These are phyloP conservation scores for Pyronema domesticum DNA, from an alignment of 495 filamentous ascomycete genomes.

Conservation along the genomic window DNA sequence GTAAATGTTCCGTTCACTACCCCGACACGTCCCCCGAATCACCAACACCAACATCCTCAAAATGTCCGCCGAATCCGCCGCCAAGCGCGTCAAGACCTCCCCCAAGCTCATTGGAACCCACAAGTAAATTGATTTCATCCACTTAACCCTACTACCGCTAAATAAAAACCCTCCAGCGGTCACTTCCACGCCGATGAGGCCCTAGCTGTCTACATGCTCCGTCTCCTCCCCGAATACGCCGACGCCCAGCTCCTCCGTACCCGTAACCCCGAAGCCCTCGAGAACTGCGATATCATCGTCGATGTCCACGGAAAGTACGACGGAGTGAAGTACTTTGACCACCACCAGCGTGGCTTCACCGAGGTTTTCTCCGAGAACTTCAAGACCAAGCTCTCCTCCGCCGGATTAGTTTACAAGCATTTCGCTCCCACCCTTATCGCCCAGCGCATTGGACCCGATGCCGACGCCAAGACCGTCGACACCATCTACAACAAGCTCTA, in stretches of 20 bases:
- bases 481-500: conserved; percentile 80
- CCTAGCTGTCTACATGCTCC: conserved; percentile 91
- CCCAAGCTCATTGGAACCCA: conserved; percentile 67
- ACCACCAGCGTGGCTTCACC: conserved; percentile 84
- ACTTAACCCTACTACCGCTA: not conserved
- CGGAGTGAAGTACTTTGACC: conserved; percentile 68
- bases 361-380: conserved; percentile 62
- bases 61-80: conserved; percentile 29
- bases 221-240: conserved; percentile 64
- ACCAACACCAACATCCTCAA: conserved; percentile 1
- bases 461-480: conserved; percentile 46
- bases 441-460: conserved; percentile 41
- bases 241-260: conserved; percentile 63
- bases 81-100: conserved; percentile 53
- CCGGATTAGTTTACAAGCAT: conserved; percentile 88
- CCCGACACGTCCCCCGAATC: not conserved
- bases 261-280: conserved; percentile 60
- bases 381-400: conserved; percentile 74
- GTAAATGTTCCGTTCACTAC: conserved; percentile 4
- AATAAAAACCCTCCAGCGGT: conserved; percentile 34
- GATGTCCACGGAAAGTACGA: conserved; percentile 68
- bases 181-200: conserved; percentile 76
- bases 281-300: conserved; percentile 80
- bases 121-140: conserved; percentile 35
- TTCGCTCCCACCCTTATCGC: conserved; percentile 72